Conservation (phyloP, 352 stramenopile species). For the Elongisporangium prolatum region DNA sequence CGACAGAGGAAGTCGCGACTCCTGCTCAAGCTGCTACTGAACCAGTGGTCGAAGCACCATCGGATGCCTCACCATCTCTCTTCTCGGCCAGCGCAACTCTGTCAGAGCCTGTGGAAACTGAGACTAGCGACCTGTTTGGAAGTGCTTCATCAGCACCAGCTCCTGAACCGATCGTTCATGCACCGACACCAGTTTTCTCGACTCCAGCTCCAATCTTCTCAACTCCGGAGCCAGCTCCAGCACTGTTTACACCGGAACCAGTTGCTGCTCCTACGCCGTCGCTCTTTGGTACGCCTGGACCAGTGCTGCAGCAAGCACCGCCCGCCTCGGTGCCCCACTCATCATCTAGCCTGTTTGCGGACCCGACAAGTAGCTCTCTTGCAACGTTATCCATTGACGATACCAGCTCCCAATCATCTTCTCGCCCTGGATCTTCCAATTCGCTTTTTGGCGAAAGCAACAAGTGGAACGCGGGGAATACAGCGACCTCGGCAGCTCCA, state of each 20-base stretch:
- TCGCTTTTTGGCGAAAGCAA: not conserved
- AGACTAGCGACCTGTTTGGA: not conserved
- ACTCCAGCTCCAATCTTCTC: not conserved
- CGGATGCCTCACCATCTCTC: not conserved
- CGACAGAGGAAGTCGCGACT: conserved; percentile 16
- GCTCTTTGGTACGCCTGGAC: conserved; percentile 21
- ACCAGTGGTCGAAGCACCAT: not conserved
- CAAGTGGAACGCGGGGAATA: not conserved
- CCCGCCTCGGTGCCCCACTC: not conserved
- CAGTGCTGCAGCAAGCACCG: conserved; percentile 1
- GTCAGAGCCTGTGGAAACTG: not conserved
- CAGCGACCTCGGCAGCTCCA: conserved; percentile 1
- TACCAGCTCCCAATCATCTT: not conserved
- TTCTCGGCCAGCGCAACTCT: conserved; percentile 2
- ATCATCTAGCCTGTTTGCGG: not conserved
- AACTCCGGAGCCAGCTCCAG: not conserved
- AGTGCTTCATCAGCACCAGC: not conserved
- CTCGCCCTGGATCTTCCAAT: not conserved
- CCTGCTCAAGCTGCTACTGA: conserved; percentile 6
- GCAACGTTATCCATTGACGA: not conserved
- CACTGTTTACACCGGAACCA: not conserved
- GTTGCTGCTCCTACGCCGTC: conserved; percentile 14
- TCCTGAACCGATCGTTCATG: not conserved
- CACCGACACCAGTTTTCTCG: not conserved
- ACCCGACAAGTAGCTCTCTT: not conserved